Conservation (phyloP, 306 rosid genomes). For the Biancaea sappan region DNA sequence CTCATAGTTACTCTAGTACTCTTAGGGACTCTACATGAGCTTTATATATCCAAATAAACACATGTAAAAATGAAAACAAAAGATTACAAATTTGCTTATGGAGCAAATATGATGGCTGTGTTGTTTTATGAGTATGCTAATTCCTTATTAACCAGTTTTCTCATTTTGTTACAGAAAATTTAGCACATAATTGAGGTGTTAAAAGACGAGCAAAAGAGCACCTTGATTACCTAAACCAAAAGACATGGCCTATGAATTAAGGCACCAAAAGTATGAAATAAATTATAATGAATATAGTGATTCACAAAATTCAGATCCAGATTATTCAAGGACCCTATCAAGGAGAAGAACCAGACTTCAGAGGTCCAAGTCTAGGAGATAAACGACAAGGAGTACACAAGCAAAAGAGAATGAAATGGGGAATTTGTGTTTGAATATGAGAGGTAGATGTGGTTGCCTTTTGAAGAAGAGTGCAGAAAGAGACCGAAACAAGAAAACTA, state of each 20-base stretch:
- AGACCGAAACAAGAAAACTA: neutral
- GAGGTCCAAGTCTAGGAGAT: neutral
- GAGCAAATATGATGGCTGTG: neutral
- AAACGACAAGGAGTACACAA: neutral
- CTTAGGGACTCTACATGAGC: neutral
- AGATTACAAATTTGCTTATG: neutral
- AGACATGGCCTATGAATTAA: slow-evolving; percentile 32
- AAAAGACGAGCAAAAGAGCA: neutral
- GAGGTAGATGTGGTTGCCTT: neutral
- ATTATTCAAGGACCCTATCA: neutral
- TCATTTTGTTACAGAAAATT: neutral
- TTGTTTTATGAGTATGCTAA: neutral
- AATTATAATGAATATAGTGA: neutral
- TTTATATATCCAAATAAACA: neutral
- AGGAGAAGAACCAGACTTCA: neutral
- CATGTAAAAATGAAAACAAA: neutral
- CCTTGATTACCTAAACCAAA: neutral
- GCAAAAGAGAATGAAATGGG: neutral
- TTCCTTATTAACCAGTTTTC: neutral
- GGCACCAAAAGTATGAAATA: slow-evolving; percentile 1
- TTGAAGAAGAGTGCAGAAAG: neutral
- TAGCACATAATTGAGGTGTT: neutral
- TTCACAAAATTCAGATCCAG: slow-evolving; percentile 28
- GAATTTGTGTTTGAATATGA: neutral
- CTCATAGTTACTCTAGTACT: neutral